phyloP scores from a whole-genome alignment of 169 alveolate species.

The Eimeria nieschulzi region DNA sequence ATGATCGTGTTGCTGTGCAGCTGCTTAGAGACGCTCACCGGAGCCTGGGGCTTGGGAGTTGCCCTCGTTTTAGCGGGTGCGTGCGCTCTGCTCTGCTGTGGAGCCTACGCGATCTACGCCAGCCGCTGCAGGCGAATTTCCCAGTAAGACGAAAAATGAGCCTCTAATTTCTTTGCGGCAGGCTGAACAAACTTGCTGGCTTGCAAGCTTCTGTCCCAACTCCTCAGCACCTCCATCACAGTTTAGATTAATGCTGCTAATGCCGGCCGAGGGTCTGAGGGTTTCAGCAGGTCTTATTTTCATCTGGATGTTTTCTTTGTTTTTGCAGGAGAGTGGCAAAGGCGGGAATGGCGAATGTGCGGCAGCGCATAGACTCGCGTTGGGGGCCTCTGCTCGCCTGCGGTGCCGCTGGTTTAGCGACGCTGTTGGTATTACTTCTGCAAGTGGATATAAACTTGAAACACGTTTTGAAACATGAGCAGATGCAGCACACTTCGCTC shows the following conservation, averaged over 20 bases:
- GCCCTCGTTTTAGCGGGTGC: conserved; percentile 44
- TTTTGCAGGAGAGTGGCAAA: conserved; percentile 50
- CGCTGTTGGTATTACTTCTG: conserved; percentile 30
- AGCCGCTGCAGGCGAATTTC: conserved; percentile 61
- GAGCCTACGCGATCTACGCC: conserved; percentile 49
- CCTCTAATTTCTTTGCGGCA: too few relatives aligned
- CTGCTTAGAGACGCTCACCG: conserved; percentile 52
- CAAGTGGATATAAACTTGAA: conserved; percentile 37
- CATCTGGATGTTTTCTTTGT: not conserved
- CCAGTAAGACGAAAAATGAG: not conserved
- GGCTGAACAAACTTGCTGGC: too few relatives aligned
- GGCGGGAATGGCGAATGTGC: conserved; percentile 48
- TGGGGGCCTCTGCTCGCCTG: conserved; percentile 56
- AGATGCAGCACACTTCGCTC: not conserved
- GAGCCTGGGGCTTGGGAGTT: conserved; percentile 40
- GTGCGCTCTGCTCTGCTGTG: conserved; percentile 40
- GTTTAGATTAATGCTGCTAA: too few relatives aligned
- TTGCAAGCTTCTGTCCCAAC: too few relatives aligned
- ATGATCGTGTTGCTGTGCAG: conserved; percentile 44
- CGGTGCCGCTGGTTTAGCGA: conserved; percentile 49
- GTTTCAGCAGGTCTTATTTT: too few relatives aligned
- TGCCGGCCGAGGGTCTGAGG: too few relatives aligned
- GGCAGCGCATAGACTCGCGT: conserved; percentile 46
- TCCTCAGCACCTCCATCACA: too few relatives aligned
- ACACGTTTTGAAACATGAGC: conserved; percentile 15